A percentile compares a stretch with the other conserved stretches of the same genome.
Evolutionary conservation across 2,329 filamentous ascomycete species (phyloP).

Genomic region (Stachybotrys echinatus): DNA sequence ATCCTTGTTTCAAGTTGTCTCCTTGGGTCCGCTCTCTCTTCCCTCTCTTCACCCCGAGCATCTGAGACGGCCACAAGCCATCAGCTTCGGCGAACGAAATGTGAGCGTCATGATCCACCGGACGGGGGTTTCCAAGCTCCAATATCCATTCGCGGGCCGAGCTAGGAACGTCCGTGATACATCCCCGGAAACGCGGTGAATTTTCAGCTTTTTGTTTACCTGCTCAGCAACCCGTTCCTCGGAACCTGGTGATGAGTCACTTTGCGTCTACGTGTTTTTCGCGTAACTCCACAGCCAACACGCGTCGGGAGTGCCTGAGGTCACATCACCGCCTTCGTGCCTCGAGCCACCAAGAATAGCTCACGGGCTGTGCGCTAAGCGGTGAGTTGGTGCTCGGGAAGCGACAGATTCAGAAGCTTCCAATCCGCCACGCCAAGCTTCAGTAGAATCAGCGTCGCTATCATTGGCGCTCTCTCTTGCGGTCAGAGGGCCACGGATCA

Average conservation of each 20-base stretch:
- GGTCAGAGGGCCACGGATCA: not conserved
- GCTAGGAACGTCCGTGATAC: not conserved
- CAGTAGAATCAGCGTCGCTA: not conserved
- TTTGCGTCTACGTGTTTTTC: not conserved
- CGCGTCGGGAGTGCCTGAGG: not conserved
- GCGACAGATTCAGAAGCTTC: not conserved
- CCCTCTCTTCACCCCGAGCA: not conserved
- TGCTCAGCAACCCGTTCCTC: not conserved
- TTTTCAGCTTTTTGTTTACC: not conserved
- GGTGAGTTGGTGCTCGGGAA: not conserved
- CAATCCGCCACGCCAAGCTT: not conserved
- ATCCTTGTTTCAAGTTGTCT: not conserved
- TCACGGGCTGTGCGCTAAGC: not conserved
- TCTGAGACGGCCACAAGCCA: not conserved
- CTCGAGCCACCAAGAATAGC: not conserved
- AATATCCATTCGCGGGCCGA: not conserved
- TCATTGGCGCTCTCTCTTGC: not conserved
- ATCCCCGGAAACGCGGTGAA: not conserved
- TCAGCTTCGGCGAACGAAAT: not conserved
- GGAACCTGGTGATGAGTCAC: slow-evolving; percentile 23
- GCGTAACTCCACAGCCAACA: not conserved
- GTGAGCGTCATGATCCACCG: not conserved
- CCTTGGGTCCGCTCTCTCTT: not conserved
- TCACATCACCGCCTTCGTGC: not conserved
- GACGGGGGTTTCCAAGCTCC: not conserved